Evolutionary conservation across 2,329 filamentous ascomycete species (phyloP).

Genomic region (Sphaerulina musiva): DNA sequence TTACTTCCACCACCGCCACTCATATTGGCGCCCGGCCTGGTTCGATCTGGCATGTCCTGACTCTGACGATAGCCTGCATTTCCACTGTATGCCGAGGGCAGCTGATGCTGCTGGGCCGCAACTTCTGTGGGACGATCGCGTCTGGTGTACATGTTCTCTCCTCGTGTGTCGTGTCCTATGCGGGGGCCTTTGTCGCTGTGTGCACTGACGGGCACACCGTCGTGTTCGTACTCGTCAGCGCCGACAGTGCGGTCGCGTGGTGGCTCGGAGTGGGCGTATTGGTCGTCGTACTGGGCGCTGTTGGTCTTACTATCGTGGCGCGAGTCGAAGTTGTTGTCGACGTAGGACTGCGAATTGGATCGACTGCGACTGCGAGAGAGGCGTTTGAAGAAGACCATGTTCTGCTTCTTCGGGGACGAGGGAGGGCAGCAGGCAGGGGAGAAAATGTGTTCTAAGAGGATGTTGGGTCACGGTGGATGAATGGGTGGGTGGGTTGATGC

Average conservation of each 20-base stretch:
- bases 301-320: conserved; percentile 40
- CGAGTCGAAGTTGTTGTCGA: conserved; percentile 37
- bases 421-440: no score
- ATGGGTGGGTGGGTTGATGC: no score
- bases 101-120: conserved; percentile 10
- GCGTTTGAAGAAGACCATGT: conserved; percentile 45
- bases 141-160: conserved; percentile 41
- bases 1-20: no score
- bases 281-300: conserved; percentile 43
- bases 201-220: conserved; percentile 27
- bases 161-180: conserved; percentile 14
- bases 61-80: not conserved
- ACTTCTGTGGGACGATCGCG: conserved; percentile 38
- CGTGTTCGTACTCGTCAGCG: conserved; percentile 32
- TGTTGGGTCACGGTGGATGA: no score
- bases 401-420: no score
- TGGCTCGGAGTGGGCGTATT: conserved; percentile 26
- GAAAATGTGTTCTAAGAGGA: no score
- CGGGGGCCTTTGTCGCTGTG: conserved; percentile 28
- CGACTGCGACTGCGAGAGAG: conserved; percentile 39
- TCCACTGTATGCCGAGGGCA: not conserved
- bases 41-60: conserved; percentile 2
- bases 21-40: conserved; percentile 5
- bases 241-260: conserved; percentile 16
- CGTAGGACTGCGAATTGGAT: conserved; percentile 44